Base-by-base conservation (phyloP, 345 rosid species). In the Cardamine occulta region DNA sequence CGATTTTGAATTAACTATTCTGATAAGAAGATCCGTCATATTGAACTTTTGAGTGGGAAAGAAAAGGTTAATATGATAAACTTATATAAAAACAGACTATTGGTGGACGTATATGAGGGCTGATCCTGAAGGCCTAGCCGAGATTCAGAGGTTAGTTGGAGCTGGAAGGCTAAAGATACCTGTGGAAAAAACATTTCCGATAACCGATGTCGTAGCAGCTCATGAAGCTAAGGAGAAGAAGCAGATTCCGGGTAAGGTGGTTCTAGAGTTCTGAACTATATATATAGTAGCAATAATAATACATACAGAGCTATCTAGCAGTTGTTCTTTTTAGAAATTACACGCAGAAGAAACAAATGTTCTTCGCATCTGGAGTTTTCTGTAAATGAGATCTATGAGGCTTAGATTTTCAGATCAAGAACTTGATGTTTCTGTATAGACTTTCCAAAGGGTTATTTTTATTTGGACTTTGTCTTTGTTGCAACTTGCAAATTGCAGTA, bases 51-150 rank as follows among this genome's bases (percentile, higher is more conserved):
- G 18, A 9, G 17, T 29, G 63, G 8, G 34, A 14, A 40, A 61
- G 8, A 15, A 34, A 32, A n/a, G 18, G 10, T 37, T 18, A 56
- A 8, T 63, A 15, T 28, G 63, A 61, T 61, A 8, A 59, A 53
- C 12, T 37, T 37, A 3, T 37, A 39, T 3, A 23, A 64, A 21
- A 21, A 55, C 68, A 92, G 97, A 88, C 65, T 95, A 95, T 78
- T 86, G 83, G 77, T 95, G 96, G 92, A 82, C 87, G 3, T 95
- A 83, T 76, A 92, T 95, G 97, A 88, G 97, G 75, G 97, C 95
- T 14, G 99, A 92, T 82, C 74, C 88, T 7, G 99, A 95, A 80
- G 97, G 97, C 66, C 79, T 92, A 55, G 82, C 76, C 5, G 93
- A 84, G 87, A 90, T 95, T 73, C 87, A 84, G 37, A 74, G 85